Evolutionary conservation across 2,329 filamentous ascomycete species (phyloP).

Genomic region (Simplicillium sp.): DNA sequence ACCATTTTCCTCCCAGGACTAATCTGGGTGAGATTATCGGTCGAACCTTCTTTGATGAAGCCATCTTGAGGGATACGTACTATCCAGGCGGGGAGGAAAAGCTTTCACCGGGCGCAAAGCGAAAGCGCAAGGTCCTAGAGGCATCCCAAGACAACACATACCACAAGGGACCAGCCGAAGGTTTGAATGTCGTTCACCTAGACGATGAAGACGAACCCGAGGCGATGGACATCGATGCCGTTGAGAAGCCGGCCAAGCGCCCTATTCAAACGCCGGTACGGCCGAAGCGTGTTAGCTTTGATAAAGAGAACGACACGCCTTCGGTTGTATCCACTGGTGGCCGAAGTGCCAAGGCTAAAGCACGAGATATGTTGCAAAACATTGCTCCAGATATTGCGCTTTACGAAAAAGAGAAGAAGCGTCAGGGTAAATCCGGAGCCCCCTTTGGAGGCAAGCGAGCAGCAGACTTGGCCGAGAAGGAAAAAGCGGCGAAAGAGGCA

Average conservation of each 20-base stretch:
- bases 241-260: slow-evolving; percentile 19
- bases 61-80: slow-evolving; percentile 54
- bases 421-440: slow-evolving; percentile 39
- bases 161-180: slow-evolving; percentile 34
- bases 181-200: slow-evolving; percentile 32
- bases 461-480: slow-evolving; percentile 47
- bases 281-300: slow-evolving; percentile 37
- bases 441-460: slow-evolving; percentile 57
- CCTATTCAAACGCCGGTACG: slow-evolving; percentile 29
- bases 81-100: slow-evolving; percentile 50
- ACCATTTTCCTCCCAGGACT: slow-evolving; percentile 76
- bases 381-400: slow-evolving; percentile 77
- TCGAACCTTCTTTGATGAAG: slow-evolving; percentile 69
- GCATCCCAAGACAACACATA: slow-evolving; percentile 41
- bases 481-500: slow-evolving; percentile 35
- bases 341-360: slow-evolving; percentile 81
- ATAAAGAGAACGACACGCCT: slow-evolving; percentile 80
- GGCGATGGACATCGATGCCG: slow-evolving; percentile 32
- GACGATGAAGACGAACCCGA: slow-evolving; percentile 28
- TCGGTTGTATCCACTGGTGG: slow-evolving; percentile 57
- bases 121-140: slow-evolving; percentile 40
- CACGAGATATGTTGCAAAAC: slow-evolving; percentile 64
- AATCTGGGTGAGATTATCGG: slow-evolving; percentile 91
- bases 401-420: slow-evolving; percentile 90
- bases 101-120: slow-evolving; percentile 31